Evolutionary conservation across 805 yeast genomes (phyloP).

Genomic region (Zygoascus ofunaensis): DNA sequence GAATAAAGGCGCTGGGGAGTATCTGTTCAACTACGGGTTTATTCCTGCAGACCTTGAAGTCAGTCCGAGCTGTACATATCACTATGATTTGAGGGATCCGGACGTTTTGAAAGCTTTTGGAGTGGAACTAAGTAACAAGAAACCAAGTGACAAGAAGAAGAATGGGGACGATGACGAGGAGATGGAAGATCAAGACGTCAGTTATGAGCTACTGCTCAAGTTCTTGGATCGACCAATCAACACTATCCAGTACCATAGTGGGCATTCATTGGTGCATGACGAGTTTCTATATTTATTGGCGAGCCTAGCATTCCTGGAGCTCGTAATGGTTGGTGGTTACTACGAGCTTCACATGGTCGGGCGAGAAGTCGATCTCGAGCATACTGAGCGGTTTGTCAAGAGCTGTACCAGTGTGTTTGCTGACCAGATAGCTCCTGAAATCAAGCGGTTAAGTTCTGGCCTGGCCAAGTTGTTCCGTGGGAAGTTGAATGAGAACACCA

Average conservation of each 20-base stretch:
- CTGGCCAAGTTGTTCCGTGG: background rate
- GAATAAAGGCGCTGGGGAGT: conserved; percentile 28
- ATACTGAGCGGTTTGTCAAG: conserved; percentile 7
- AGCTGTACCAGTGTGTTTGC: background rate
- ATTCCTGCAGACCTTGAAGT: conserved; percentile 20
- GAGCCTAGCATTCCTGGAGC: conserved; percentile 16
- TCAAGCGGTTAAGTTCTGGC: background rate
- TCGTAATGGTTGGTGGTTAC: conserved; percentile 11
- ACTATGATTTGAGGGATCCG: conserved; percentile 17
- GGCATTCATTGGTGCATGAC: conserved; percentile 16
- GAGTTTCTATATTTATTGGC: conserved; percentile 21
- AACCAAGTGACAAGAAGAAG: background rate
- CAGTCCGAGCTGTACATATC: conserved; percentile 10
- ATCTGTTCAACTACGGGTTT: conserved; percentile 34
- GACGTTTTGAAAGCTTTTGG: conserved; percentile 15
- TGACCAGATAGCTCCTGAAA: conserved; percentile 5
- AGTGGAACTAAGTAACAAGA: conserved; percentile 10
- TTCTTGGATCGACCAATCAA: conserved; percentile 17
- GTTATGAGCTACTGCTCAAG: conserved; percentile 19
- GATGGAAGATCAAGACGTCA: conserved; percentile 9
- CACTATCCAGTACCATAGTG: conserved; percentile 7
- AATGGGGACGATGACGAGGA: background rate
- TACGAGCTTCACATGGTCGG: conserved; percentile 17
- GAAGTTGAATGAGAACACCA: background rate
- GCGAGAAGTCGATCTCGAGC: conserved; percentile 16